Percentiles rank a stretch among this genome's conserved stretches.
These are phyloP conservation scores for Acanthamoeba healyi DNA, from an alignment of 208 protist genomes.

Conservation along the genomic window DNA sequence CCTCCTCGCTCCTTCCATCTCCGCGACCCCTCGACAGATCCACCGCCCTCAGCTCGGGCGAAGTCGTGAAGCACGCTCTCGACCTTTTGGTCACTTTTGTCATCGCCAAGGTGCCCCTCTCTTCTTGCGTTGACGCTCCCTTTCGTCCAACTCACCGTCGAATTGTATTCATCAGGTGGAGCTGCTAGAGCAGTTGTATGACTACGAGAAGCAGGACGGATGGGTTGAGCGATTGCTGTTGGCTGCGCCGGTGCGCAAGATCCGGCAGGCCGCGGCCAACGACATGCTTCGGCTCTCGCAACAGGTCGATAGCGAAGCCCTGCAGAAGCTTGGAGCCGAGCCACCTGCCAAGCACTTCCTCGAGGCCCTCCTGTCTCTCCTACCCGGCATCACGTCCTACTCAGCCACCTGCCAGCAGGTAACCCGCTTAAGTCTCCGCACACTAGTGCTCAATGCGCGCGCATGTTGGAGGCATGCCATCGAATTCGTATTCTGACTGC, in stretches of 20 bases:
- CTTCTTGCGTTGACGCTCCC: not conserved
- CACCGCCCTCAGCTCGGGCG: conserved; percentile 13
- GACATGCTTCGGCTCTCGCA: conserved; percentile 20
- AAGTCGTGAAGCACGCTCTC: conserved; percentile 48
- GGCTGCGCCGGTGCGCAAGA: not conserved
- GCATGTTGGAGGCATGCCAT: too few species aligned
- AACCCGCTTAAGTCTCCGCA: not conserved
- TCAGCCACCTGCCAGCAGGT: conserved; percentile 35
- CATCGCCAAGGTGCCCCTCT: conserved; percentile 34
- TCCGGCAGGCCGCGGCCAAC: conserved; percentile 38
- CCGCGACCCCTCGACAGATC: not conserved
- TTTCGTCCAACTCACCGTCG: too few species aligned
- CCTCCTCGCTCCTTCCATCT: not conserved
- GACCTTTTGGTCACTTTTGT: conserved; percentile 50
- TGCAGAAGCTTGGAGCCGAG: conserved; percentile 19
- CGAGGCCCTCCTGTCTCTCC: conserved; percentile 37
- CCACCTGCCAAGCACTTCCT: conserved; percentile 69
- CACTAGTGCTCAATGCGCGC: too few species aligned
- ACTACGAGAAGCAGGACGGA: conserved; percentile 58
- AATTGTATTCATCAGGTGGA: not conserved
- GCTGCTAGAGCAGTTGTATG: conserved; percentile 50
- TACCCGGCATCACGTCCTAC: conserved; percentile 42
- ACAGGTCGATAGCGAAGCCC: not conserved
- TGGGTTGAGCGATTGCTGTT: conserved; percentile 56
- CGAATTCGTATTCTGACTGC: not conserved